These are phyloP conservation scores for Fusarium poae DNA, from an alignment of 2,329 filamentous ascomycete genomes.

Conservation along the genomic window DNA sequence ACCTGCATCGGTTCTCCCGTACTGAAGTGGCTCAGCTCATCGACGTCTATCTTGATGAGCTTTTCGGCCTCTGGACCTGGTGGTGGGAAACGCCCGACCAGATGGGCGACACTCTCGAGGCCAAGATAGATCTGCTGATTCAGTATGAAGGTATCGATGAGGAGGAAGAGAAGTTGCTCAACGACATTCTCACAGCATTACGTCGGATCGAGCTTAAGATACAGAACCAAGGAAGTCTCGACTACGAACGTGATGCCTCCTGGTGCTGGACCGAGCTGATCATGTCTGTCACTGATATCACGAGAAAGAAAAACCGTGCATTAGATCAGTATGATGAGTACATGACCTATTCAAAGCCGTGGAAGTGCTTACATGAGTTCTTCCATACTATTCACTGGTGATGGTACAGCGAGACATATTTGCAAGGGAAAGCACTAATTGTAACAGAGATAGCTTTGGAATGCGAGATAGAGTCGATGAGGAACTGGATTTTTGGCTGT, in stretches of 20 bases:
- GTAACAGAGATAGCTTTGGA: not conserved
- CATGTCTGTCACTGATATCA: not conserved
- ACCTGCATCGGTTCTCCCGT: not conserved
- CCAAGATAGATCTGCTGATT: conserved; percentile 13
- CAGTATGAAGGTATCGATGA: not conserved
- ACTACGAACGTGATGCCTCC: not conserved
- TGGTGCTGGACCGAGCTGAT: conserved; percentile 13
- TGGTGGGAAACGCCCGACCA: not conserved
- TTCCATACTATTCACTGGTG: not conserved
- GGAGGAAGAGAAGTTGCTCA: not conserved
- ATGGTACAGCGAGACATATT: not conserved
- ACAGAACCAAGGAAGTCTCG: not conserved
- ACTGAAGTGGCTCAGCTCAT: not conserved
- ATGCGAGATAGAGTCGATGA: not conserved
- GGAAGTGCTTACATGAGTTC: not conserved
- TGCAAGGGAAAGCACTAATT: not conserved
- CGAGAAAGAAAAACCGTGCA: not conserved
- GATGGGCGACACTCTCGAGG: conserved; percentile 2
- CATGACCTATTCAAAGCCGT: not conserved
- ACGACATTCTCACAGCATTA: not conserved
- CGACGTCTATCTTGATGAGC: not conserved
- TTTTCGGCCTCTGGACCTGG: not conserved
- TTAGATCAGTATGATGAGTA: not conserved
- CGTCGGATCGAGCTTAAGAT: not conserved
- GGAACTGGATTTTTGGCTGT: not conserved